Conservation (phyloP, 1,139 yeast species). For the Kluyveromyces marxianus region DNA sequence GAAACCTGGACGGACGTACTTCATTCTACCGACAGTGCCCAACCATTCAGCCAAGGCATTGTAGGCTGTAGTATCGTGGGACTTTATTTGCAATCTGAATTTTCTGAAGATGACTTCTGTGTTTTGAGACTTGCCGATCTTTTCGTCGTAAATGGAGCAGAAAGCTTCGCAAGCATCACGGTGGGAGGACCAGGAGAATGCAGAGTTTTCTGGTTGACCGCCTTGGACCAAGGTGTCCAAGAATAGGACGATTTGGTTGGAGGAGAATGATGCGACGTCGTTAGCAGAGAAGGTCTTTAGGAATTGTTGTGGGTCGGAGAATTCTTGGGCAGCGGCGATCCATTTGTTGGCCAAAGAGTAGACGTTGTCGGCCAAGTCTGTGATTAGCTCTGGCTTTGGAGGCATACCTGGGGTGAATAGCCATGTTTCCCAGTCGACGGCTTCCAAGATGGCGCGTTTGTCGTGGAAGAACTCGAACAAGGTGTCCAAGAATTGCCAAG, state of each 20-base stretch:
- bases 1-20: slow-evolving; percentile 85
- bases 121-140: slow-evolving; percentile 42
- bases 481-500: slow-evolving; percentile 72
- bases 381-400: slow-evolving; percentile 74
- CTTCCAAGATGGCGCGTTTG: slow-evolving; percentile 39
- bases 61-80: slow-evolving; percentile 40
- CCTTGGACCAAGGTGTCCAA: slow-evolving; percentile 54
- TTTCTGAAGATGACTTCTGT: slow-evolving; percentile 80
- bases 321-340: slow-evolving; percentile 31
- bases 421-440: slow-evolving; percentile 83
- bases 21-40: slow-evolving; percentile 92
- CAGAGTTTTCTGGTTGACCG: slow-evolving; percentile 12
- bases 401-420: slow-evolving; percentile 79
- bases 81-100: slow-evolving; percentile 55
- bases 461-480: slow-evolving; percentile 50
- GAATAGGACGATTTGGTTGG: slow-evolving; percentile 75
- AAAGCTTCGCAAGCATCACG: slow-evolving; percentile 26
- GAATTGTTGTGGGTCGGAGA: slow-evolving; percentile 27
- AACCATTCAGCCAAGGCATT: slow-evolving; percentile 66
- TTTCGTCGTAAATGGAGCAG: slow-evolving; percentile 26
- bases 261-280: slow-evolving; percentile 52
- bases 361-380: slow-evolving; percentile 68
- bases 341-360: slow-evolving; percentile 59
- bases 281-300: slow-evolving; percentile 15
- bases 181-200: slow-evolving; percentile 26